Evolutionary conservation across 2,329 filamentous ascomycete species (phyloP).

Genomic region (Arthroderma sp.): DNA sequence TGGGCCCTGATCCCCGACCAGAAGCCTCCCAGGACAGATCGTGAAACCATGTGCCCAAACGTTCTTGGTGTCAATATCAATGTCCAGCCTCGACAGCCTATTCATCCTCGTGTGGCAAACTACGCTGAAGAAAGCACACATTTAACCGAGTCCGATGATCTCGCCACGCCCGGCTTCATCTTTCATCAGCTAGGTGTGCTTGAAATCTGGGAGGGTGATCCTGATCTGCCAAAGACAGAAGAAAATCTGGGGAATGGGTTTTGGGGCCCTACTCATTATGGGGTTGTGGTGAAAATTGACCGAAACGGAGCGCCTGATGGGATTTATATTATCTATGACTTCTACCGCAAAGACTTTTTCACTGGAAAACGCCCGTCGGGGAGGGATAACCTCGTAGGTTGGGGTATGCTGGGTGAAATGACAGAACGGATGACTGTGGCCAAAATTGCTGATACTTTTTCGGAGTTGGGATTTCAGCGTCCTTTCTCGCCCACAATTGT

Average conservation of each 20-base stretch:
- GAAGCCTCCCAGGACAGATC: background rate
- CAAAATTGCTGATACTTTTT: slow-evolving; percentile 3
- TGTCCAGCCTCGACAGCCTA: slow-evolving; percentile 3
- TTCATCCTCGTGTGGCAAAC: background rate
- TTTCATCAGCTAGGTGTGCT: slow-evolving; percentile 5
- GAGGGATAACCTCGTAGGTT: background rate
- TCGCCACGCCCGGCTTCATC: slow-evolving; percentile 1
- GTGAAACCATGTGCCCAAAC: background rate
- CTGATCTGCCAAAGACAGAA: background rate
- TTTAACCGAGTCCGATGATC: slow-evolving; percentile 5
- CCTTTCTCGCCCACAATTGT: background rate
- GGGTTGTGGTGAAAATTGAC: slow-evolving; percentile 3
- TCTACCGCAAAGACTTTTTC: background rate
- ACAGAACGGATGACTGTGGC: slow-evolving; percentile 2
- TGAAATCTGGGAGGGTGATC: background rate
- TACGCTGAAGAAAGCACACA: slow-evolving; percentile 4
- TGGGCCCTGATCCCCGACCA: slow-evolving; percentile 1
- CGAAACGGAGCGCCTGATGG: background rate
- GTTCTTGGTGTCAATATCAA: slow-evolving; percentile 5
- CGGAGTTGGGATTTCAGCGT: background rate
- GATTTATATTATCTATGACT: slow-evolving; percentile 5
- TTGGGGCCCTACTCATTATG: slow-evolving; percentile 1
- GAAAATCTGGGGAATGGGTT: background rate
- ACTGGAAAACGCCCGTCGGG: background rate
- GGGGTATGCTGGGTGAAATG: background rate